Conservation (phyloP, 2,329 filamentous ascomycete genomes). For the Onygenales sp. region DNA sequence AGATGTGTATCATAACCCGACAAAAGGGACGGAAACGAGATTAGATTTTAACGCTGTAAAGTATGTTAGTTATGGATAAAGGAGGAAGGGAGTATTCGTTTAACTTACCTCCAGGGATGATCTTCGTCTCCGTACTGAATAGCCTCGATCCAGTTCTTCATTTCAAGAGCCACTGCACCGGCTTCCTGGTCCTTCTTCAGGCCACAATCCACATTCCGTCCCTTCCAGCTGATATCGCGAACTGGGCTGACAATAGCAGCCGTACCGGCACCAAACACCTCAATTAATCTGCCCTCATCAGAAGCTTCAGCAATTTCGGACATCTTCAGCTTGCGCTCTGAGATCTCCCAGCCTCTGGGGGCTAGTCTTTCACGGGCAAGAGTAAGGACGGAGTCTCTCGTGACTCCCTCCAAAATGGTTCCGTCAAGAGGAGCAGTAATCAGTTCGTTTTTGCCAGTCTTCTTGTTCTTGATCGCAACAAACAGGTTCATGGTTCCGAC, state of each 20-base stretch:
- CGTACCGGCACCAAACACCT: constrained; percentile 90
- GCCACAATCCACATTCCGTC: constrained; percentile 71
- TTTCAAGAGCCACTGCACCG: constrained; percentile 70
- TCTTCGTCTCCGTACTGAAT: constrained; percentile 93
- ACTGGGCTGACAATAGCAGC: constrained; percentile 91
- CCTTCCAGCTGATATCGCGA: constrained; percentile 80
- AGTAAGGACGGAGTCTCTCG: constrained; percentile 77
- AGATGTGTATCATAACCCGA: background rate
- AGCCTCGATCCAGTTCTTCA: constrained; percentile 95
- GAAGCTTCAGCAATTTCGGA: constrained; percentile 70
- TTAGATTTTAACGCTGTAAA: constrained; percentile 1
- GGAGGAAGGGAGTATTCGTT: background rate
- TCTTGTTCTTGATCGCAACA: constrained; percentile 70
- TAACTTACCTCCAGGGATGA: constrained; percentile 77
- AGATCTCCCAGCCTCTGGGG: constrained; percentile 79
- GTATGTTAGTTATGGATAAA: constrained; percentile 3
- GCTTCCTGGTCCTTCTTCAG: constrained; percentile 73
- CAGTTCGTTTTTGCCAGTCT: constrained; percentile 83
- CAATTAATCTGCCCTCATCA: constrained; percentile 73
- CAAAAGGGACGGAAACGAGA: background rate
- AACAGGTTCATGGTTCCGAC: constrained; percentile 99
- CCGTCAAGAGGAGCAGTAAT: constrained; percentile 93
- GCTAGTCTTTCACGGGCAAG: constrained; percentile 75
- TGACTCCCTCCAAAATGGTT: constrained; percentile 92
- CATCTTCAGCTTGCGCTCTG: constrained; percentile 90